Percentiles rank a stretch among this genome's conserved stretches.
Evolutionary conservation across 306 rosid genomes (phyloP).

Genomic region (Cucumis cinereus): DNA sequence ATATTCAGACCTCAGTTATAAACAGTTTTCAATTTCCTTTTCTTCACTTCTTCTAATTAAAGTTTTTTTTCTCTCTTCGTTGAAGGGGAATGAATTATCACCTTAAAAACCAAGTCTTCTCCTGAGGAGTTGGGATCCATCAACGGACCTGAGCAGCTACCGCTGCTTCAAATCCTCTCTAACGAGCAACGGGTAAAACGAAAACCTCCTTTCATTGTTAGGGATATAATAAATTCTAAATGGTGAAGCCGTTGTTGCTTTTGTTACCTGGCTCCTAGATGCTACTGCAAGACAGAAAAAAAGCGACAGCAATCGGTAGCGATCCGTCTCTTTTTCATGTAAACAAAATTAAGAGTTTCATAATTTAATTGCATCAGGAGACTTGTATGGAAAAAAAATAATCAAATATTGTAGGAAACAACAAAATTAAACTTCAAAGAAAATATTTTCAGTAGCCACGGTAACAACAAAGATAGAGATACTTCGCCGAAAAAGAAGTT

Average conservation of each 20-base stretch:
- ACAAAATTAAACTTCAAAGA: not conserved
- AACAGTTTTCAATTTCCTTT: not conserved
- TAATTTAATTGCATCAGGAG: slow-evolving; percentile 17
- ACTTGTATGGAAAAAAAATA: not conserved
- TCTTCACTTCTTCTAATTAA: not conserved
- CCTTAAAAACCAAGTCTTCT: slow-evolving; percentile 75
- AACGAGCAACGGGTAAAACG: slow-evolving; percentile 39
- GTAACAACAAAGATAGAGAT: slow-evolving; percentile 26
- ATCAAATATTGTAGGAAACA: not conserved
- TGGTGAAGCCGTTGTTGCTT: slow-evolving; percentile 39
- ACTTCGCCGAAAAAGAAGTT: slow-evolving; percentile 48
- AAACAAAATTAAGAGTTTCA: slow-evolving; percentile 25
- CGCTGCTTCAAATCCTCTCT: slow-evolving; percentile 91
- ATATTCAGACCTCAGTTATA: slow-evolving; percentile 14
- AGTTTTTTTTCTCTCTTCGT: not conserved
- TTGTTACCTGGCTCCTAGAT: slow-evolving; percentile 24
- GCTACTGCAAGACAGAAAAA: slow-evolving; percentile 74
- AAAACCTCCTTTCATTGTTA: slow-evolving; percentile 30
- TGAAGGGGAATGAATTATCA: slow-evolving; percentile 4
- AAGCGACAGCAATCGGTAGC: slow-evolving; percentile 61
- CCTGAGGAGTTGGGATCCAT: slow-evolving; percentile 78
- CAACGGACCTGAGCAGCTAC: slow-evolving; percentile 27
- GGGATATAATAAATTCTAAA: slow-evolving; percentile 23
- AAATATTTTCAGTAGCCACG: slow-evolving; percentile 38
- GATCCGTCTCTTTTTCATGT: slow-evolving; percentile 59